A percentile compares a stretch with the other conserved stretches of the same genome.
Conservation (phyloP, 768 basidiomycete species). For the Tylopilus vinaceipallidus region DNA sequence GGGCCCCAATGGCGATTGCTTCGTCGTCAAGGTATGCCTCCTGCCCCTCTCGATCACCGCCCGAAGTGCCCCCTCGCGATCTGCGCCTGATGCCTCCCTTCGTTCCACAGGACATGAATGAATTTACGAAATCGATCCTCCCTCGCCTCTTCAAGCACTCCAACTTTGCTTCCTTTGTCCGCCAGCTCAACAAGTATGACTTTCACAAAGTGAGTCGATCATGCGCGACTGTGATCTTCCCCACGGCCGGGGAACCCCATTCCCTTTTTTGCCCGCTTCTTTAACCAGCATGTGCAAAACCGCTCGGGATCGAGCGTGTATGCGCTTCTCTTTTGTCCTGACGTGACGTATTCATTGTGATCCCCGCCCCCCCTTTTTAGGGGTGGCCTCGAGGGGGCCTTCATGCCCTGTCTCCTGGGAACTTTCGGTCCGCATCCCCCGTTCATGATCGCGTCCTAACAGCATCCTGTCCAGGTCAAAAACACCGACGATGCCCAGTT, state of each 20-base stretch:
- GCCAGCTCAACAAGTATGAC: slow-evolving; percentile 95
- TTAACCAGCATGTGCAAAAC: slow-evolving; percentile 11
- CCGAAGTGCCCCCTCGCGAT: background rate
- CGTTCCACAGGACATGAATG: slow-evolving; percentile 77
- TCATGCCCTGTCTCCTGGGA: background rate
- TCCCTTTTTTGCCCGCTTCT: slow-evolving; percentile 11
- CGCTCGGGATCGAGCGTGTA: slow-evolving; percentile 16
- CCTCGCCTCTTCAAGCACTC: slow-evolving; percentile 95
- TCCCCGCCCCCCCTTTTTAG: slow-evolving; percentile 11
- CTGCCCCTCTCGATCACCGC: background rate
- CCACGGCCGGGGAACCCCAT: background rate
- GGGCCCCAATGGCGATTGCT: slow-evolving; percentile 83
- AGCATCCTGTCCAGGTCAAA: slow-evolving; percentile 52
- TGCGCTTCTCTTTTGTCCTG: slow-evolving; percentile 10
- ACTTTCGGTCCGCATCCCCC: slow-evolving; percentile 5
- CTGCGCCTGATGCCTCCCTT: slow-evolving; percentile 8
- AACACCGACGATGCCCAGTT: slow-evolving; percentile 80
- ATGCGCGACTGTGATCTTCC: background rate
- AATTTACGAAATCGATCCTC: slow-evolving; percentile 88
- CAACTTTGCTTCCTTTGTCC: slow-evolving; percentile 89
- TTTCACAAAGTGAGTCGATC: slow-evolving; percentile 74
- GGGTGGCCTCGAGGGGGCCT: slow-evolving; percentile 12
- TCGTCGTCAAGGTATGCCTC: slow-evolving; percentile 73
- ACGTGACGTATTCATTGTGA: slow-evolving; percentile 3
- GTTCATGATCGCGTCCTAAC: background rate